phyloP scores from a whole-genome alignment of 768 basidiomycete genomes.

The Cyclocybe aegerita region DNA sequence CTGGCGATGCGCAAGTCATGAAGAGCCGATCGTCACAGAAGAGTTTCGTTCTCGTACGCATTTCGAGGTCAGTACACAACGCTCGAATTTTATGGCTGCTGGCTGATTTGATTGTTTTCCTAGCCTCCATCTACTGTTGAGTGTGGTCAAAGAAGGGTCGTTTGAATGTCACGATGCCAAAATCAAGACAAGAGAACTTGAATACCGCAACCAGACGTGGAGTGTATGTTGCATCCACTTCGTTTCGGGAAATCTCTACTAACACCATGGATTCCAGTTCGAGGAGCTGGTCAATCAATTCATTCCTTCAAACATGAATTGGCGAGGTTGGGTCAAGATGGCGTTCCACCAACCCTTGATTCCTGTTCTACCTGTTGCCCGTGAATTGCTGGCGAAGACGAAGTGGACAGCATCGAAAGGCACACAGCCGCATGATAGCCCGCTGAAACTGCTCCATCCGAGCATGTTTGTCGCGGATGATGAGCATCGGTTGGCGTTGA shows the following conservation, averaged over 20 bases:
- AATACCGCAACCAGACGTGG: conserved; percentile 81
- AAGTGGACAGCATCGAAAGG: conserved; percentile 55
- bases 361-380: conserved; percentile 76
- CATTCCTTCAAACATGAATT: conserved; percentile 73
- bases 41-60: conserved; percentile 77
- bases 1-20: conserved; percentile 77
- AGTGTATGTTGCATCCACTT: conserved; percentile 46
- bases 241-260: background rate
- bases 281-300: conserved; percentile 80
- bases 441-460: conserved; percentile 31
- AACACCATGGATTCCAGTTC: conserved; percentile 44
- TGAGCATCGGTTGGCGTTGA: conserved; percentile 21
- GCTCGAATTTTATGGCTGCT: conserved; percentile 11
- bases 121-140: conserved; percentile 72
- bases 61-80: conserved; percentile 55
- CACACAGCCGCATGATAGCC: conserved; percentile 30
- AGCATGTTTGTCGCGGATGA: conserved; percentile 24
- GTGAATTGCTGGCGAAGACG: conserved; percentile 76
- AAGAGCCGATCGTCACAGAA: conserved; percentile 78
- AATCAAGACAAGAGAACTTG: conserved; percentile 77
- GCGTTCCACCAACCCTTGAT: conserved; percentile 79
- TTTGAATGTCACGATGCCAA: conserved; percentile 80
- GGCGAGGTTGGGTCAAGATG: conserved; percentile 84
- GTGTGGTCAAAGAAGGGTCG: conserved; percentile 80
- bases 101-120: conserved; percentile 7